phyloP scores from a whole-genome alignment of 1,284 basidiomycete species.

The Meira miltonrushii region DNA sequence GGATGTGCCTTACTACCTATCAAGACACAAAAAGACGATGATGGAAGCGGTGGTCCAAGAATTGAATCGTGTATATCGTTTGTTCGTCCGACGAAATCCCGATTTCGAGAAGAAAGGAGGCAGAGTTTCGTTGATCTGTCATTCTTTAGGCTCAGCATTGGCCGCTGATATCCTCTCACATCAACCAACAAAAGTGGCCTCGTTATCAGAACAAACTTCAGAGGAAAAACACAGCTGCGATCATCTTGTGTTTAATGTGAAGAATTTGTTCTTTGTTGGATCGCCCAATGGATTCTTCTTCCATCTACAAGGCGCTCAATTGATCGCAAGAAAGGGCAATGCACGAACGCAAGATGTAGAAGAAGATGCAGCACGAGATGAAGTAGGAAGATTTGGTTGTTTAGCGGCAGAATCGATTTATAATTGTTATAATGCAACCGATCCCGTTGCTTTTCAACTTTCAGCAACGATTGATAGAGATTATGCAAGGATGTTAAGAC shows the following conservation, averaged over 20 bases:
- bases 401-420: slow-evolving; percentile 32
- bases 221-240: slow-evolving; percentile 15
- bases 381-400: slow-evolving; percentile 43
- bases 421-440: slow-evolving; percentile 52
- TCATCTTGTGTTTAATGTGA: slow-evolving; percentile 38
- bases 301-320: slow-evolving; percentile 48
- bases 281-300: slow-evolving; percentile 43
- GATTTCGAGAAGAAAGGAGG: slow-evolving; percentile 32
- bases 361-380: slow-evolving; percentile 27
- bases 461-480: slow-evolving; percentile 51
- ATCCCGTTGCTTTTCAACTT: slow-evolving; percentile 54
- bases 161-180: slow-evolving; percentile 27
- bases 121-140: slow-evolving; percentile 46
- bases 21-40: slow-evolving; percentile 42
- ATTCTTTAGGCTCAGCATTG: slow-evolving; percentile 16
- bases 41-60: slow-evolving; percentile 45
- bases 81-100: slow-evolving; percentile 50
- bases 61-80: slow-evolving; percentile 47
- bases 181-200: slow-evolving; percentile 42
- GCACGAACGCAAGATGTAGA: slow-evolving; percentile 24
- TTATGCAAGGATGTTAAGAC: slow-evolving; percentile 51
- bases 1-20: slow-evolving; percentile 50
- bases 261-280: slow-evolving; percentile 47
- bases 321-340: slow-evolving; percentile 46
- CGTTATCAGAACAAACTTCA: slow-evolving; percentile 13